A percentile compares a stretch with the other conserved stretches of the same genome.
Evolutionary conservation across 108 stramenopile genomes (phyloP).

Genomic region (Parietichytrium sp.): DNA sequence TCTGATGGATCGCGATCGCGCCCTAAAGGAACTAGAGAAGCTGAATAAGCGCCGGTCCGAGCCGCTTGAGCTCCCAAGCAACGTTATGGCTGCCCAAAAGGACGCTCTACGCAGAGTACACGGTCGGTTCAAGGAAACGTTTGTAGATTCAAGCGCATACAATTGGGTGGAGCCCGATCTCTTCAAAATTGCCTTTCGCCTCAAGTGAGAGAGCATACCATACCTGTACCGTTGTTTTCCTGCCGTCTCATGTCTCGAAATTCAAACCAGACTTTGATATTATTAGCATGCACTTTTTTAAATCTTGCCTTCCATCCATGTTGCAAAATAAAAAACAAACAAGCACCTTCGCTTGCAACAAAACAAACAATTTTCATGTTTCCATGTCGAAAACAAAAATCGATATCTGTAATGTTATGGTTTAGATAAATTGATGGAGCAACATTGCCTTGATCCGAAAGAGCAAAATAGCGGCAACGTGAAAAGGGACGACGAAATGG

Average conservation of each 20-base stretch:
- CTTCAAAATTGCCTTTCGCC: background rate
- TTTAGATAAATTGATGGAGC: too few species aligned
- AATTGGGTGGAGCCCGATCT: conserved; percentile 35
- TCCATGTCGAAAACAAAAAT: background rate
- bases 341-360: background rate
- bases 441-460: too few species aligned
- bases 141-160: conserved; percentile 14
- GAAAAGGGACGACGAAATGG: too few species aligned
- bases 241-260: background rate
- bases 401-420: too few species aligned
- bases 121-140: background rate
- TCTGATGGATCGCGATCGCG: conserved; percentile 57
- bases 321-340: background rate
- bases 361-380: background rate
- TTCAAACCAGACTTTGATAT: background rate
- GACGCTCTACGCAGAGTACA: background rate
- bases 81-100: background rate
- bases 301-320: background rate
- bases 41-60: background rate
- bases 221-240: too few species aligned
- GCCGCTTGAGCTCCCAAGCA: background rate
- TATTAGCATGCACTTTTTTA: background rate
- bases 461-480: too few species aligned
- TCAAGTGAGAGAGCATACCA: too few species aligned
- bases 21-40: conserved; percentile 27